Conservation (phyloP, 2,329 filamentous ascomycete species). For the Trichoderma aggressivum region DNA sequence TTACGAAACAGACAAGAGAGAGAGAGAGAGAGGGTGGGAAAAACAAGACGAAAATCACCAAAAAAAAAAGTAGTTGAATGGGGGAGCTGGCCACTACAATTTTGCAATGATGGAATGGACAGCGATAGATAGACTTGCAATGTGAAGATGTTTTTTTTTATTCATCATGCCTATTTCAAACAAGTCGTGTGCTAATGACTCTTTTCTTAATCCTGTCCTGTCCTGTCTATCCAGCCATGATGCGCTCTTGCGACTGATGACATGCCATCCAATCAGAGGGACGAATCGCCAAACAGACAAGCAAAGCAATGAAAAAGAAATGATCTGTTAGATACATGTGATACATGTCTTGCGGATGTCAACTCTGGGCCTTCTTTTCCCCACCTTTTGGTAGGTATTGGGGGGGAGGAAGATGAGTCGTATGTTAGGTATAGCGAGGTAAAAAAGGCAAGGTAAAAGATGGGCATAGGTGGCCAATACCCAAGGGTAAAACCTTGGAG, state of each 20-base stretch:
- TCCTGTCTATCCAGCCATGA: not conserved
- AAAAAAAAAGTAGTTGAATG: not conserved
- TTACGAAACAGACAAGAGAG: not conserved
- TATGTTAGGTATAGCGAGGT: not conserved
- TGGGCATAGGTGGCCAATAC: not conserved
- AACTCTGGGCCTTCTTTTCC: not conserved
- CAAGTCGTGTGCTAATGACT: not conserved
- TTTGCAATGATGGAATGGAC: not conserved
- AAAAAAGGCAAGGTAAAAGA: not conserved
- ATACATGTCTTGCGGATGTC: not conserved
- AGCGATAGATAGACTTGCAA: conserved; percentile 25
- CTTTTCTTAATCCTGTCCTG: not conserved
- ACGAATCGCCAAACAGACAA: not conserved
- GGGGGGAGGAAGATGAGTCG: not conserved
- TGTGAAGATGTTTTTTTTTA: not conserved
- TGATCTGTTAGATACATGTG: not conserved
- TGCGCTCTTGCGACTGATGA: not conserved
- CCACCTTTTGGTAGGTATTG: not conserved
- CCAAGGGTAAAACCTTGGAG: not conserved
- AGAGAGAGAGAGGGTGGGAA: not conserved
- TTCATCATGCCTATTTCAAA: not conserved
- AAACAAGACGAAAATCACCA: not conserved
- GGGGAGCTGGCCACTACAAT: not conserved
- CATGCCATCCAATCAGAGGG: not conserved
- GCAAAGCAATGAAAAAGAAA: not conserved